Evolutionary conservation across 2,329 filamentous ascomycete genomes (phyloP), one percentile per base, ranked within the genome.

Genomic region (Ascomycota sp.): DNA sequence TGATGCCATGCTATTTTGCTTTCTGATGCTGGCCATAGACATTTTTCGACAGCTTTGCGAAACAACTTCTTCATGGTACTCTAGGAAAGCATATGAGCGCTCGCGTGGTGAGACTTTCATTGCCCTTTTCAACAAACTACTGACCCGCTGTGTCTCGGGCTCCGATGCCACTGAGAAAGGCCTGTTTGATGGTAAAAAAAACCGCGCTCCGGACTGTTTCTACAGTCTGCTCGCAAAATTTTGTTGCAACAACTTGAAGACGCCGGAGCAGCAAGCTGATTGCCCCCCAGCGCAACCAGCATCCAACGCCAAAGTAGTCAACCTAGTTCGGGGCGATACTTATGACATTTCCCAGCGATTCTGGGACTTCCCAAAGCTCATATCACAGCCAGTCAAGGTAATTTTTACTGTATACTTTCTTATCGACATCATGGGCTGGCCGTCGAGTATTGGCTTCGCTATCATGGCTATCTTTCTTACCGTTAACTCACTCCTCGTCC

Each of bases 251-350:
- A 32, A 37, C 10, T 42, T 40, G 4, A 46, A 44, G 29, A 33
- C 36, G 7, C 25, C 7, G n/a, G 11, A 33, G 3, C 25, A 13
- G 2, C 11, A 33, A 28, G 27, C 16, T 21, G 16, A 21, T 21
- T 21, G 5, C 16, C 16, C 16, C 16, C 16, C 13, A 6, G 6
- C 24, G 11, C 6, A n/a, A 6, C 31, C 76, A 2, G 81, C 83
- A 0, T 82, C 79, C 0, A 86, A 84, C 54, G 83, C 83, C 7
- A 92, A 92, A 47, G 89, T 92, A 34, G 66, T 92, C 39, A 92
- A 92, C 44, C 55, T 92, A 2, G 78, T 92, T 61, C 73, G 81
- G 33, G 72, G 67, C 37, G 80, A 89, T 48, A 79, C 77, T 0
- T 89, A 86, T 46, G 77, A 84, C 47, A 70, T 86, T 29, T 68